A percentile compares a stretch with the other conserved stretches of the same genome.
Evolutionary conservation across 176 grass and related monocot species (phyloP).

Genomic region (Juncus effusus): DNA sequence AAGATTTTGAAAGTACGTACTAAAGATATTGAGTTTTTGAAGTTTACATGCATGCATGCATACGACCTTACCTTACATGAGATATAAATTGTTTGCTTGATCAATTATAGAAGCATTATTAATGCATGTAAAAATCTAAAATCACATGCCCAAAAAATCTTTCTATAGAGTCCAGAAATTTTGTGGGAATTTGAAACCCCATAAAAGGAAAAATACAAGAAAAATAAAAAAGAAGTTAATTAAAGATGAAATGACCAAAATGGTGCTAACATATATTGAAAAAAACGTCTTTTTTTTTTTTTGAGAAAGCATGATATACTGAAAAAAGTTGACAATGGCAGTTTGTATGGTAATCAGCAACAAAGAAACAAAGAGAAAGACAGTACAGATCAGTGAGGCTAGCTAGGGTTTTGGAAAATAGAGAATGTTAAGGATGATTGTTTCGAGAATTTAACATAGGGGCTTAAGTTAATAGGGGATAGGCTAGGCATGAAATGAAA

Average conservation of each 20-base stretch:
- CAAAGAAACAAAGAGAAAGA: slow-evolving; percentile 18
- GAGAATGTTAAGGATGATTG: neutral
- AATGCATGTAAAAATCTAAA: neutral
- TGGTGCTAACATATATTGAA: too few relatives aligned
- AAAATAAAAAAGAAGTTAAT: slow-evolving; percentile 4
- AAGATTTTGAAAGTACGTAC: too few relatives aligned
- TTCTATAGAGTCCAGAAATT: slow-evolving; percentile 11
- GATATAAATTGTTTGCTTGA: too few relatives aligned
- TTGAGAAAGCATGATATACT: neutral
- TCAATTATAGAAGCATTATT: neutral
- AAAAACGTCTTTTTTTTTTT: too few relatives aligned
- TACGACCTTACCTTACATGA: too few relatives aligned
- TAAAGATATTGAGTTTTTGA: too few relatives aligned
- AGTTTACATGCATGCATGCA: too few relatives aligned
- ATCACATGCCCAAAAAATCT: neutral
- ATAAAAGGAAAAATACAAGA: neutral
- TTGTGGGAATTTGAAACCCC: slow-evolving; percentile 23
- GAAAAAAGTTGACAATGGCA: slow-evolving; percentile 27
- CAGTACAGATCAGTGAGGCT: neutral
- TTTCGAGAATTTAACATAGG: slow-evolving; percentile 7
- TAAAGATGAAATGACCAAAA: neutral
- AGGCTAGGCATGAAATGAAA: slow-evolving; percentile 30
- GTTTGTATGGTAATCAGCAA: slow-evolving; percentile 30
- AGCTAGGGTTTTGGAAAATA: neutral
- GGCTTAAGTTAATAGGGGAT: slow-evolving; percentile 15